A percentile compares a stretch with the other conserved stretches of the same genome.
Conservation (phyloP, 768 basidiomycete species). For the Rhodotorula kratochvilovae region DNA sequence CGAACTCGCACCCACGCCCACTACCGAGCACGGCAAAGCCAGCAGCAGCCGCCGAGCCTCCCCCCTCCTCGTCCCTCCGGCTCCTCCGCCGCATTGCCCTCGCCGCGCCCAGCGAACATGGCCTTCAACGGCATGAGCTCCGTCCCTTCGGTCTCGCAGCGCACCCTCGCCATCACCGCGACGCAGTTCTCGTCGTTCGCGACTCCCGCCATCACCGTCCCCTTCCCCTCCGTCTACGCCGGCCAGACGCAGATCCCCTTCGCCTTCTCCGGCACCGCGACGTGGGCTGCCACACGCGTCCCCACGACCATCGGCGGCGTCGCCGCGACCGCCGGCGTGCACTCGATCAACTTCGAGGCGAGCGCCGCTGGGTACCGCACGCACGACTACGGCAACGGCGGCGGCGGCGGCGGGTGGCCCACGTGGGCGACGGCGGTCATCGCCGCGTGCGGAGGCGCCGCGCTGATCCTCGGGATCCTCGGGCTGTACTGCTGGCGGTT, state of each 20-base stretch:
- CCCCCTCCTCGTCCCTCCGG: no score
- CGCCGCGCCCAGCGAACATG: no score
- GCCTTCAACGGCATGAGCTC: slow-evolving; percentile 10
- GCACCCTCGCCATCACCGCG: slow-evolving; percentile 8
- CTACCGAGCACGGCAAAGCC: neutral
- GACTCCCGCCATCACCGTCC: slow-evolving; percentile 31
- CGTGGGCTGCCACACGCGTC: slow-evolving; percentile 9
- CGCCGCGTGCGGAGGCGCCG: slow-evolving; percentile 7
- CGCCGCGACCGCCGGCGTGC: slow-evolving; percentile 18
- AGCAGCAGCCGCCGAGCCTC: no score
- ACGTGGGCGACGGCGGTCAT: slow-evolving; percentile 25
- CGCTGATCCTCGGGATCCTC: neutral
- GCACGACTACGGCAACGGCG: neutral
- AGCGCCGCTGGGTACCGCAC: neutral
- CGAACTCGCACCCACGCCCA: no score
- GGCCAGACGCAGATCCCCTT: slow-evolving; percentile 22
- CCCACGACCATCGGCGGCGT: slow-evolving; percentile 19
- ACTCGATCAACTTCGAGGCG: slow-evolving; percentile 5
- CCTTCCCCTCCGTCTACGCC: slow-evolving; percentile 26
- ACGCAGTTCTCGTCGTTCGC: slow-evolving; percentile 7
- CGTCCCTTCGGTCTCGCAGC: neutral
- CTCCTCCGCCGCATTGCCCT: neutral
- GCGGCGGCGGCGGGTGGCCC: slow-evolving; percentile 11
- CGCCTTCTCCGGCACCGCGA: slow-evolving; percentile 1
- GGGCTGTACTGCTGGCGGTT: slow-evolving; percentile 15